A percentile compares a stretch with the other conserved stretches of the same genome.
Evolutionary conservation across 2,329 filamentous ascomycete genomes (phyloP).

Genomic region (Coleophoma crateriformis): DNA sequence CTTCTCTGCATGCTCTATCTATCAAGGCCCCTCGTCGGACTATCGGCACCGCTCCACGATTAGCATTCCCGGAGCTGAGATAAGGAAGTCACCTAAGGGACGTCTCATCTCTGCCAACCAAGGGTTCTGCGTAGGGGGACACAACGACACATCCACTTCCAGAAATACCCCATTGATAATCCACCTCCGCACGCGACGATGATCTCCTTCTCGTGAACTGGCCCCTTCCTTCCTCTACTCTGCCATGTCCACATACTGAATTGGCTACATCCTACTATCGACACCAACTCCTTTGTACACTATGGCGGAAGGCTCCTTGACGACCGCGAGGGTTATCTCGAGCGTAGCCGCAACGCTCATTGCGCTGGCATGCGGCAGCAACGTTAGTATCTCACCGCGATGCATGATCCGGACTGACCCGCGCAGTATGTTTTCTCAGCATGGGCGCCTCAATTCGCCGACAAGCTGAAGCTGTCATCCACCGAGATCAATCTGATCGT

Average conservation of each 20-base stretch:
- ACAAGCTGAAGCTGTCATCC: slow-evolving; percentile 79
- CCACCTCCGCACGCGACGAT: neutral
- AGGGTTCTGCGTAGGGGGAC: no score
- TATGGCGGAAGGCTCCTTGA: slow-evolving; percentile 44
- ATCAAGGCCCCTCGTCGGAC: no score
- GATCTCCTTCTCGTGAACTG: neutral
- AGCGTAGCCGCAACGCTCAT: slow-evolving; percentile 81
- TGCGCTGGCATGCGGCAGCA: slow-evolving; percentile 86
- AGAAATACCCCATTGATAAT: no score
- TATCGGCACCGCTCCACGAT: no score
- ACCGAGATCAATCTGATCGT: slow-evolving; percentile 91
- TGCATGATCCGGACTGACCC: slow-evolving; percentile 18
- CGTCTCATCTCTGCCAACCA: no score
- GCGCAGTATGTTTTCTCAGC: slow-evolving; percentile 92
- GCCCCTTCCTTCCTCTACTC: neutral
- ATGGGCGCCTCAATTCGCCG: slow-evolving; percentile 94
- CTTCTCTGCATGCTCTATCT: no score
- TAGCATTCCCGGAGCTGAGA: no score
- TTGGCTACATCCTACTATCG: neutral
- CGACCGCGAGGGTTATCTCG: slow-evolving; percentile 68
- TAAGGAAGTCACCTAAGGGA: no score
- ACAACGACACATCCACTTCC: no score
- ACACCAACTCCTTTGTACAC: slow-evolving; percentile 12
- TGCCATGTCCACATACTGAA: slow-evolving; percentile 1
- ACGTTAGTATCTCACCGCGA: slow-evolving; percentile 50